Evolutionary conservation across 2,329 filamentous ascomycete species (phyloP).

Genomic region (Ascochyta clinopodiicola): DNA sequence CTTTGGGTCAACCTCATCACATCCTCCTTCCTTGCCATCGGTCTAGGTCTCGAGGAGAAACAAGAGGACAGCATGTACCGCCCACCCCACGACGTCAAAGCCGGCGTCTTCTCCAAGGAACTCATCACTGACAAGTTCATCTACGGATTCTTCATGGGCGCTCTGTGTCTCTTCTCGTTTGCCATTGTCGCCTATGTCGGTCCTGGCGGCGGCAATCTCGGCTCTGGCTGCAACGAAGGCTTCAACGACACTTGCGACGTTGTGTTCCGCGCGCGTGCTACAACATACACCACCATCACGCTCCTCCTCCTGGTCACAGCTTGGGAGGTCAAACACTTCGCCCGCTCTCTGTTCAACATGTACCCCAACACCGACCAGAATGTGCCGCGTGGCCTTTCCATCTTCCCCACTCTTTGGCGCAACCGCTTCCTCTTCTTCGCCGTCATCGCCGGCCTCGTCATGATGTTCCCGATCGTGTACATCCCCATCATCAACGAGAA

Average conservation of each 20-base stretch:
- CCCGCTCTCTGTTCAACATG: constrained; percentile 54
- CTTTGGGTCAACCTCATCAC: constrained; percentile 58
- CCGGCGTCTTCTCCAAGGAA: constrained; percentile 55
- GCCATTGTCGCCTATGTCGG: constrained; percentile 53
- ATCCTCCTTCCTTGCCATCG: constrained; percentile 56
- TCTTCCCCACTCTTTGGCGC: constrained; percentile 50
- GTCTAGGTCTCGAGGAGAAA: constrained; percentile 55
- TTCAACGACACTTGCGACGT: constrained; percentile 52
- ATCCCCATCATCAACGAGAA: constrained; percentile 54
- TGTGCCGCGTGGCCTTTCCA: constrained; percentile 36
- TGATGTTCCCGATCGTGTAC: constrained; percentile 55
- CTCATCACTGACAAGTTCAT: constrained; percentile 58
- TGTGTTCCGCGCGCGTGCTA: constrained; percentile 54
- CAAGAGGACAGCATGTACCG: constrained; percentile 56
- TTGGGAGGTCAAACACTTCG: constrained; percentile 57
- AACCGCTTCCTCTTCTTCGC: constrained; percentile 56
- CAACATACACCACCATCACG: constrained; percentile 54
- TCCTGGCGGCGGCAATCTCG: constrained; percentile 51
- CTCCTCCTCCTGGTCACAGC: constrained; percentile 55
- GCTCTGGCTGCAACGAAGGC: constrained; percentile 53
- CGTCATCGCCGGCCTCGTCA: constrained; percentile 49
- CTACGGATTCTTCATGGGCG: constrained; percentile 56
- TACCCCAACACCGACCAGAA: constrained; percentile 42
- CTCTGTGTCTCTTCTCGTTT: constrained; percentile 54
- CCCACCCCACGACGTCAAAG: constrained; percentile 52